A percentile compares a stretch with the other conserved stretches of the same genome.
Evolutionary conservation across 768 basidiomycete genomes (phyloP).

Genomic region (Termitomyces sp.): DNA sequence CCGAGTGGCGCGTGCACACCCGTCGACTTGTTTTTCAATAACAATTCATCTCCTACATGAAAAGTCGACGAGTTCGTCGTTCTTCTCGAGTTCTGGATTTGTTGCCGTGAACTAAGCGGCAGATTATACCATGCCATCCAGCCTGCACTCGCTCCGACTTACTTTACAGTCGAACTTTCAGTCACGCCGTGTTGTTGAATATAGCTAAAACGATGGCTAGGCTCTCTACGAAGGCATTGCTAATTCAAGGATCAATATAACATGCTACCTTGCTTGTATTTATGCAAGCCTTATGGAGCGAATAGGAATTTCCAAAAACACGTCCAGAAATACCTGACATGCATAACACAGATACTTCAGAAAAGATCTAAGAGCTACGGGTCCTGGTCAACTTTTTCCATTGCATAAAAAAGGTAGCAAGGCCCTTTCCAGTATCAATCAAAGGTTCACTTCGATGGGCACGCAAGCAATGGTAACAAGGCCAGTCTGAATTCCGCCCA

Average conservation of each 20-base stretch:
- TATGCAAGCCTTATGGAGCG: background rate
- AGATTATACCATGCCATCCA: no score
- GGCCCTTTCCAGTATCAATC: background rate
- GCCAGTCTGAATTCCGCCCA: conserved; percentile 18
- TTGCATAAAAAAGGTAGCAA: background rate
- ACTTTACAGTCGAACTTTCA: no score
- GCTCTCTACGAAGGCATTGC: no score
- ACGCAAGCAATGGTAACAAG: conserved; percentile 33
- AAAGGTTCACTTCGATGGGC: conserved; percentile 24
- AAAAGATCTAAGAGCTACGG: background rate
- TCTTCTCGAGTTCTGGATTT: no score
- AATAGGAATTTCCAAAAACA: background rate
- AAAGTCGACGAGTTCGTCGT: no score
- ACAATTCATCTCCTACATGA: no score
- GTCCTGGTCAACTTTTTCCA: background rate
- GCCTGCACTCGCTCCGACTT: no score
- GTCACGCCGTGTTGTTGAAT: no score
- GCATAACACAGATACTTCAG: background rate
- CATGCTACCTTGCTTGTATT: background rate
- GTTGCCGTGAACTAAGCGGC: no score
- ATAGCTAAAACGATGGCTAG: no score
- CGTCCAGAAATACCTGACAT: background rate
- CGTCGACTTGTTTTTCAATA: background rate
- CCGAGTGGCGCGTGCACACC: conserved; percentile 21
- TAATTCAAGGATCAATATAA: no score